Evolutionary conservation across 2,329 filamentous ascomycete genomes (phyloP).

Genomic region (Alternaria panax): DNA sequence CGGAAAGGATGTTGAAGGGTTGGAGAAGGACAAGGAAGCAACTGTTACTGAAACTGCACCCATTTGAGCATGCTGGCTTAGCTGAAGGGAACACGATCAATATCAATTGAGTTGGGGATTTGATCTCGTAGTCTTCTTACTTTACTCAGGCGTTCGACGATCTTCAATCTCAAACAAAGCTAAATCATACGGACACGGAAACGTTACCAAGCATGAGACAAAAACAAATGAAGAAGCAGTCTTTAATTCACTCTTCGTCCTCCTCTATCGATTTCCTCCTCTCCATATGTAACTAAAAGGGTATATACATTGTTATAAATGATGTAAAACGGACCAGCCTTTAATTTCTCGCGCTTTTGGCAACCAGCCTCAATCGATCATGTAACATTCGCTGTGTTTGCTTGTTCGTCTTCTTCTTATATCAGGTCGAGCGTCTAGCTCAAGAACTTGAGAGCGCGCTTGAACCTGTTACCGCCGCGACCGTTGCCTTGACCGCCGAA

Average conservation of each 20-base stretch:
- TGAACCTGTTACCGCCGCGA: constrained; percentile 5
- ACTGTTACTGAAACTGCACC: neutral
- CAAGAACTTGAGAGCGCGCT: constrained; percentile 12
- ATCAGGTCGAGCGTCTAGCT: neutral
- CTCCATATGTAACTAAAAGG: constrained; percentile 4
- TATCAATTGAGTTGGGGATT: neutral
- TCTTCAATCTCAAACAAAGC: neutral
- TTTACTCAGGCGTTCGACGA: neutral
- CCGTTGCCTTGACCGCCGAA: neutral
- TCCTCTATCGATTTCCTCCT: neutral
- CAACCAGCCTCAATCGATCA: constrained; percentile 1
- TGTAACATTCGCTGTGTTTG: neutral
- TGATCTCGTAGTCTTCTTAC: neutral
- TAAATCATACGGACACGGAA: neutral
- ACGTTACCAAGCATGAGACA: neutral
- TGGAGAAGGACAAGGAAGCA: neutral
- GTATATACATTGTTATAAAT: constrained; percentile 13
- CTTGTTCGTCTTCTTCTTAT: neutral
- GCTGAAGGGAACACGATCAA: neutral
- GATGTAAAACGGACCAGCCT: constrained; percentile 6
- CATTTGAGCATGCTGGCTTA: neutral
- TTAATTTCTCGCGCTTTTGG: constrained; percentile 2
- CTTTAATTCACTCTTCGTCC: neutral
- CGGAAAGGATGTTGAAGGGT: neutral
- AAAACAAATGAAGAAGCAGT: neutral